Conservation (phyloP, 345 rosid genomes). For the Streptanthus diversifolius region DNA sequence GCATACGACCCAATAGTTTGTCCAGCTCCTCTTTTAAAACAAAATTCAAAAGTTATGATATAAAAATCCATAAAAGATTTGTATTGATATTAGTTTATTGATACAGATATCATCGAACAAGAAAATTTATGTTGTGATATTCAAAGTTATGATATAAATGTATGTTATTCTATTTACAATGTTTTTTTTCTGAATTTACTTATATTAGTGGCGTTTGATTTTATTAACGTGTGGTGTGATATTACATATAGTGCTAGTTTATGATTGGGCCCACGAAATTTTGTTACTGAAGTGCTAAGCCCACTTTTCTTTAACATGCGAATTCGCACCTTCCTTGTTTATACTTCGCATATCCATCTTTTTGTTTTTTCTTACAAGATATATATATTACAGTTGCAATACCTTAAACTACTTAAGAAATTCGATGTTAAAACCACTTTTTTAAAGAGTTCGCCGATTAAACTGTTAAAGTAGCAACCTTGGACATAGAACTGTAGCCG, state of each 20-base stretch:
- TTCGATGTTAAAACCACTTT: background rate
- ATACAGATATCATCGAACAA: background rate
- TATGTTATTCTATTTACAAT: background rate
- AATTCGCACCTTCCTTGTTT: conserved; percentile 15
- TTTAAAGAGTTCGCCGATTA: no score
- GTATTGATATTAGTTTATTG: background rate
- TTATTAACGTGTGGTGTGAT: conserved; percentile 4
- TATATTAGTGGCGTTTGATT: background rate
- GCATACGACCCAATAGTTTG: no score
- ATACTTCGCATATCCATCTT: conserved; percentile 10
- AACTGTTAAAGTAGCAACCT: no score
- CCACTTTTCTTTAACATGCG: background rate
- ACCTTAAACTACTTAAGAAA: background rate
- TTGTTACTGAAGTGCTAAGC: background rate
- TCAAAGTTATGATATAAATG: no score
- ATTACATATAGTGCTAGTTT: background rate
- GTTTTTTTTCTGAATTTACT: background rate
- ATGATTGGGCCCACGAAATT: background rate
- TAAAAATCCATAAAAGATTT: no score
- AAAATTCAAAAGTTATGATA: background rate
- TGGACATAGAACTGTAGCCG: no score
- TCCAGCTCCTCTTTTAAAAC: no score
- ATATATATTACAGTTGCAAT: background rate
- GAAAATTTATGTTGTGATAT: no score
- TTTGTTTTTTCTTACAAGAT: no score